Conservation (phyloP, 2,329 filamentous ascomycete species). For the Paracamarosporium sp. region DNA sequence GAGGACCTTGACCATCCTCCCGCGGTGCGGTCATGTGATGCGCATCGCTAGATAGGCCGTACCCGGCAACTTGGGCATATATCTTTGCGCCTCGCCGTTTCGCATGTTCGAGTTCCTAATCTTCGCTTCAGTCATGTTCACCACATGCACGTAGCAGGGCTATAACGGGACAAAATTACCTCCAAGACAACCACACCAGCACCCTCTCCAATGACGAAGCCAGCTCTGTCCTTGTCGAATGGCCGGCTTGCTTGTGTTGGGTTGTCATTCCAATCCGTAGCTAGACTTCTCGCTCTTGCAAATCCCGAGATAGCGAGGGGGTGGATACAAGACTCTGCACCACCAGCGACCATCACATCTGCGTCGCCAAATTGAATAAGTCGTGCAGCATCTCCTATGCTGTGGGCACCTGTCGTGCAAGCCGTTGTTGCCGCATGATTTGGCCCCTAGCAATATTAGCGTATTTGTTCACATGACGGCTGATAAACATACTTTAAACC, state of each 20-base stretch:
- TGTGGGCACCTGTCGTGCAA: conserved; percentile 94
- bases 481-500: conserved; percentile 64
- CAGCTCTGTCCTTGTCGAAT: conserved; percentile 79
- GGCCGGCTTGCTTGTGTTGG: conserved; percentile 79
- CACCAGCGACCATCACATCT: conserved; percentile 94
- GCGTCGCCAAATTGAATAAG: conserved; percentile 92
- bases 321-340: conserved; percentile 94
- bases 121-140: background rate
- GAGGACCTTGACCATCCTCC: conserved; percentile 81
- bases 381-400: conserved; percentile 90
- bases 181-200: conserved; percentile 88
- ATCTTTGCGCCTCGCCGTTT: conserved; percentile 78
- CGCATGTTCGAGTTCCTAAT: conserved; percentile 82
- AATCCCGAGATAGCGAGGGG: conserved; percentile 93
- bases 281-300: conserved; percentile 82
- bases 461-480: background rate
- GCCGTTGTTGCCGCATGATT: conserved; percentile 94
- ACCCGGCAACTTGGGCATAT: conserved; percentile 88
- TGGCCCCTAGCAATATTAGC: conserved; percentile 66
- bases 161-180: conserved; percentile 45
- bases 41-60: conserved; percentile 89
- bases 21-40: conserved; percentile 92
- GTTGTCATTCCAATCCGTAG: conserved; percentile 77
- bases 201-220: conserved; percentile 94
- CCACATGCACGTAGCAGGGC: no score